Conservation (phyloP, 129 eudicot species). For the Tagetes patula region DNA sequence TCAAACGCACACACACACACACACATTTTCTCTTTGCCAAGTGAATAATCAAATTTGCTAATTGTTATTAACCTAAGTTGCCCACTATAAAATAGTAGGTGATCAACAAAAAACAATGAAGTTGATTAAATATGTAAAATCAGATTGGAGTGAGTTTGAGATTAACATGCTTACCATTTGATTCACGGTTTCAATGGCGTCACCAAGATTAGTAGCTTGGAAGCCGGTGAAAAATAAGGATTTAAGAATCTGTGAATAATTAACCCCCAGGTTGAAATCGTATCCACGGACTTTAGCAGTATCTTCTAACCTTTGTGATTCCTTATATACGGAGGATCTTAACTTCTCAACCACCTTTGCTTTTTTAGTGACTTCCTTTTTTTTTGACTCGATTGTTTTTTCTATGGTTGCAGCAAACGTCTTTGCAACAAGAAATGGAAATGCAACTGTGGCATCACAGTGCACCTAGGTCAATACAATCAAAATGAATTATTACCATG, state of each 20-base stretch:
- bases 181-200: conserved; percentile 78
- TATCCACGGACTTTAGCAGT: conserved; percentile 11
- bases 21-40: neutral
- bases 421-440: conserved; percentile 82
- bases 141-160: neutral
- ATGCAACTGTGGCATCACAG: conserved; percentile 95
- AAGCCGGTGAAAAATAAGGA: conserved; percentile 77
- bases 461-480: conserved; percentile 60
- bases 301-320: neutral
- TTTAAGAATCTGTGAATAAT: conserved; percentile 55
- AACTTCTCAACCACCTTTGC: neutral
- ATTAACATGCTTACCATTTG: conserved; percentile 57
- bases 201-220: conserved; percentile 93
- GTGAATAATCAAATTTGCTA: too few relatives aligned
- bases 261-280: conserved; percentile 73
- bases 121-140: too few relatives aligned
- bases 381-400: conserved; percentile 1
- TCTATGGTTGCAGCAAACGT: conserved; percentile 68
- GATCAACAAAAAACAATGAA: neutral
- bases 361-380: neutral
- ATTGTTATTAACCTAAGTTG: too few relatives aligned
- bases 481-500: neutral
- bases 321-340: neutral
- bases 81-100: too few relatives aligned
- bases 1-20: neutral